Evolutionary conservation across 352 stramenopile genomes (phyloP).

Genomic region (Globisporangium megalacanthum): DNA sequence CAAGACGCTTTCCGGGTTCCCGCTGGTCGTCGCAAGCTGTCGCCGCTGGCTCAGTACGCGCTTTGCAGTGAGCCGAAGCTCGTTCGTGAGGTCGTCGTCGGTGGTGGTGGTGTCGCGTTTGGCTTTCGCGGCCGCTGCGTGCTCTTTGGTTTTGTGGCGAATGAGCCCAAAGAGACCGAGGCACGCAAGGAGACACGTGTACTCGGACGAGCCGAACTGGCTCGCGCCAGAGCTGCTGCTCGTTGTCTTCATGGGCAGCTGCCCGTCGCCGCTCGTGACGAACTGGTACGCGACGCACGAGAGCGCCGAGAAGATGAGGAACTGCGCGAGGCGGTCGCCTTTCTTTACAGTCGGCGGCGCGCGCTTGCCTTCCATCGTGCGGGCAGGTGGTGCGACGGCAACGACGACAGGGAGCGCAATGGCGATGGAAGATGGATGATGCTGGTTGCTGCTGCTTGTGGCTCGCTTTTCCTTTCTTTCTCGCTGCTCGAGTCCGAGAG

Average conservation of each 20-base stretch:
- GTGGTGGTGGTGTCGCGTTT: slow-evolving; percentile 2
- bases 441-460: no score
- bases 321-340: slow-evolving; percentile 54
- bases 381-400: neutral
- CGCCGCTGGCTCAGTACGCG: slow-evolving; percentile 6
- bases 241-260: slow-evolving; percentile 15
- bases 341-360: slow-evolving; percentile 23
- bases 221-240: neutral
- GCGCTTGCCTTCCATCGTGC: neutral
- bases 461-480: no score
- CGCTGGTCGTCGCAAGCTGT: neutral
- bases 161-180: slow-evolving; percentile 58
- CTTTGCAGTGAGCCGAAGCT: slow-evolving; percentile 18
- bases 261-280: slow-evolving; percentile 14
- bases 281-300: slow-evolving; percentile 57
- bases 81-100: slow-evolving; percentile 11
- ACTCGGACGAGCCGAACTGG: slow-evolving; percentile 47
- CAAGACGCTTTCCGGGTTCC: slow-evolving; percentile 16
- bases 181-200: slow-evolving; percentile 53
- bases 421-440: no score
- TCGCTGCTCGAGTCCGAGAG: no score
- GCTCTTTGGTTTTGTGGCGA: slow-evolving; percentile 39
- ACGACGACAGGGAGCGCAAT: neutral
- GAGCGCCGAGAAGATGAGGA: slow-evolving; percentile 48
- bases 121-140: slow-evolving; percentile 1